A percentile compares a stretch with the other conserved stretches of the same genome.
Evolutionary conservation across 2,329 filamentous ascomycete species (phyloP).

Genomic region (Claviceps monticola): DNA sequence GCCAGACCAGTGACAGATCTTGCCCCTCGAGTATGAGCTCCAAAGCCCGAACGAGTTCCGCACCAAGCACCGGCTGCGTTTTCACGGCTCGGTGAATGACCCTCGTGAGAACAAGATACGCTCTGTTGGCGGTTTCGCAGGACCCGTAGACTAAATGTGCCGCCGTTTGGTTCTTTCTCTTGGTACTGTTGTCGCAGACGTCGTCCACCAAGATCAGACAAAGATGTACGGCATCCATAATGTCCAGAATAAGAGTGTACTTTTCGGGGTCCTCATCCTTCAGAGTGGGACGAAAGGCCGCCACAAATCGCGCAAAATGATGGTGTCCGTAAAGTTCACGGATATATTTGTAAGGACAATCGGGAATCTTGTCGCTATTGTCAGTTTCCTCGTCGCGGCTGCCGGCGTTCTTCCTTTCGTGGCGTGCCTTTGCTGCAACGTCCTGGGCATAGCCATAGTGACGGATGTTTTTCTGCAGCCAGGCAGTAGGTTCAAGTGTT

Average conservation of each 20-base stretch:
- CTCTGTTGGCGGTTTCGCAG: slow-evolving; percentile 8
- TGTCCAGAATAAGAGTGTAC: slow-evolving; percentile 6
- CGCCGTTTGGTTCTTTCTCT: slow-evolving; percentile 8
- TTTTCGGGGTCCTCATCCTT: slow-evolving; percentile 3
- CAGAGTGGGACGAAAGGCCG: slow-evolving; percentile 3
- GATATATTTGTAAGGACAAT: slow-evolving; percentile 8
- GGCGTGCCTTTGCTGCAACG: background rate
- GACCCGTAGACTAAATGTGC: slow-evolving; percentile 9
- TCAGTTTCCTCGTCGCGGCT: too few relatives aligned
- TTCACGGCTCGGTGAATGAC: slow-evolving; percentile 7
- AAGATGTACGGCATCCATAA: slow-evolving; percentile 10
- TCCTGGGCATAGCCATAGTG: slow-evolving; percentile 1
- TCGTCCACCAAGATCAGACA: slow-evolving; percentile 9
- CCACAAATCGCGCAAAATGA: slow-evolving; percentile 7
- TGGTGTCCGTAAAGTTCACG: slow-evolving; percentile 6
- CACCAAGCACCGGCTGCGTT: slow-evolving; percentile 6
- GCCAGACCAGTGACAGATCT: slow-evolving; percentile 9
- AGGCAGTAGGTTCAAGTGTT: background rate
- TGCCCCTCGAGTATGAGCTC: slow-evolving; percentile 8
- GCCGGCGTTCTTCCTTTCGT: too few relatives aligned
- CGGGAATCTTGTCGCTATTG: background rate
- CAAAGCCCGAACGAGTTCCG: slow-evolving; percentile 6
- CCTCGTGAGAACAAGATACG: slow-evolving; percentile 8
- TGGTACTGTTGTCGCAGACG: slow-evolving; percentile 8
- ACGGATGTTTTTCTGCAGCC: background rate